Evolutionary conservation across 495 filamentous ascomycete genomes (phyloP).

Genomic region (Lepidopterella palustris): DNA sequence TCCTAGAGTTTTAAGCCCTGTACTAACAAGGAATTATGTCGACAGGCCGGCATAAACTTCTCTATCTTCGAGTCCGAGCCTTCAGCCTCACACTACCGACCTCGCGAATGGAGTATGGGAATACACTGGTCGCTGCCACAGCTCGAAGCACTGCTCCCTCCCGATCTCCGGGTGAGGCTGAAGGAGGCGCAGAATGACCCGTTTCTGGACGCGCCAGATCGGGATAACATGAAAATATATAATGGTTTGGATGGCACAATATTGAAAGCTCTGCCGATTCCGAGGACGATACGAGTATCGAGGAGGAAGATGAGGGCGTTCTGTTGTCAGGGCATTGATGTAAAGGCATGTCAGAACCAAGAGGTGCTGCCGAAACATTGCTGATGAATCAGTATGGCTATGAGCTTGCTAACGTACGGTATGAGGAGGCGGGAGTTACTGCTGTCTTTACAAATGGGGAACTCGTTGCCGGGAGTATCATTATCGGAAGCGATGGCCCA

Average conservation of each 20-base stretch:
- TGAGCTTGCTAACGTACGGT: conserved; percentile 3
- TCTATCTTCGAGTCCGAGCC: conserved; percentile 2
- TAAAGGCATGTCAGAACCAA: neutral
- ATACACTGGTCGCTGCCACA: conserved; percentile 13
- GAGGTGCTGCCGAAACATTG: neutral
- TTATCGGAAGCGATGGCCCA: conserved; percentile 30
- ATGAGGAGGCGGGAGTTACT: conserved; percentile 9
- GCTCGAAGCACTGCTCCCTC: conserved; percentile 8
- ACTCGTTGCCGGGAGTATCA: conserved; percentile 11
- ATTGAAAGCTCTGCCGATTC: conserved; percentile 14
- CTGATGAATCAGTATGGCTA: conserved; percentile 1
- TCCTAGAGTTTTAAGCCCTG: too few relatives aligned
- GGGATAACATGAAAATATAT: conserved; percentile 13
- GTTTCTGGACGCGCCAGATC: conserved; percentile 4
- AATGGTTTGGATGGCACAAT: conserved; percentile 10
- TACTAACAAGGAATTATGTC: too few relatives aligned
- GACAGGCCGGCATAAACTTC: neutral
- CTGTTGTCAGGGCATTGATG: conserved; percentile 4
- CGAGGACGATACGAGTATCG: conserved; percentile 8
- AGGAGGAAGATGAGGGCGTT: conserved; percentile 12
- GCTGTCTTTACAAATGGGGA: conserved; percentile 25
- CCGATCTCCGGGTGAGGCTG: conserved; percentile 8
- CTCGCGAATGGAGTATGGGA: conserved; percentile 15
- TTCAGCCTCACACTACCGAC: conserved; percentile 9
- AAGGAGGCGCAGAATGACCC: conserved; percentile 14